Base-by-base conservation (phyloP, 108 stramenopile genomes). In the Nannochloropsis salina region DNA sequence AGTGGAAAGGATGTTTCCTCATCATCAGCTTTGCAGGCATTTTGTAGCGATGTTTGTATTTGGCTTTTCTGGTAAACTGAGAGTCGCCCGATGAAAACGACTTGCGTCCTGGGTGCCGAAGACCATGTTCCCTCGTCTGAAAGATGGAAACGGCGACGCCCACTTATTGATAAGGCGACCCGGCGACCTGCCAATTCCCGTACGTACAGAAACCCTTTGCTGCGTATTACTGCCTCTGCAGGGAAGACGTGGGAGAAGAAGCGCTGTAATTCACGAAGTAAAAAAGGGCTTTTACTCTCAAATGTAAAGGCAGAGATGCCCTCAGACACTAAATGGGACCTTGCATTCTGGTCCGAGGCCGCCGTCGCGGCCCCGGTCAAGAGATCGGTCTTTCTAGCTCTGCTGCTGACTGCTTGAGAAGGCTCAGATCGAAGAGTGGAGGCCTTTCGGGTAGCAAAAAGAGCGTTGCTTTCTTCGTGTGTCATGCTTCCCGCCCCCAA, bases 221-320 rank as follows among this genome's bases (percentile, higher is more conserved):
- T n/a, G 61, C 61, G 61, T n/a, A 74, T n/a, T n/a, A 74, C 61
- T 1, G 61, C 61, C 61, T 74, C 61, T n/a, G 61, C 61, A 74
- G 61, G 61, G 6, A 74, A 74, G n/a, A 74, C 6, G n/a, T 74
- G 61, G n/a, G 61, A 74, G 61, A 74, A 74, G 61, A 74, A 74
- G n/a, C 8, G 3, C n/a, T 74, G 61, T 15, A 74, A n/a, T n/a
- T 74, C 3, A n/a, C n/a, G 8, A 3, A 74, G 61, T 15, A 74
- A n/a, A n/a, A 74, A 74, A 2, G 61, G 61, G n/a, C 61, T 4
- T 15, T 15, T 6, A n/a, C 61, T 74, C n/a, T 74, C 61, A 3
- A 74, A 74, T 3, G 61, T 74, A 74, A 74, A 8, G 8, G 61
- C 61, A 74, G 61, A 74, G 61, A 74, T 15, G 6, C 61, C 61